A percentile compares a stretch with the other conserved stretches of the same genome.
Conservation (phyloP, 1,284 basidiomycete genomes). For the Sphaerobolus stellatus region DNA sequence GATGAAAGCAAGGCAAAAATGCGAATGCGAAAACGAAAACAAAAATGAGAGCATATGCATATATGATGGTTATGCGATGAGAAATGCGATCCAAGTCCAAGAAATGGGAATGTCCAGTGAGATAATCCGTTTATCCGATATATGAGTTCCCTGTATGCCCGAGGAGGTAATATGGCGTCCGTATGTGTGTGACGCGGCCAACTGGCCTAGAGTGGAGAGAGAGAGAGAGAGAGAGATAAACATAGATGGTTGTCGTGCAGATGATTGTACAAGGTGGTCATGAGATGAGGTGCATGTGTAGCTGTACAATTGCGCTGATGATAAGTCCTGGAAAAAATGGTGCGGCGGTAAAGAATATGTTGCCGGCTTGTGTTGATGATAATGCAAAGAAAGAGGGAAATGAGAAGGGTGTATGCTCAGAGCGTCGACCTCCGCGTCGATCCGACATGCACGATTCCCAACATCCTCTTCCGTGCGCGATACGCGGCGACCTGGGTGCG, state of each 20-base stretch:
- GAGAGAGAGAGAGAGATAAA: too few species aligned
- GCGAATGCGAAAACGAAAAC: background rate
- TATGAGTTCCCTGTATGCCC: background rate
- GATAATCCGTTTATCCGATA: too few species aligned
- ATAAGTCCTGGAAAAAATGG: too few species aligned
- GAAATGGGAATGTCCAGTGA: too few species aligned
- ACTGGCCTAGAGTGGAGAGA: too few species aligned
- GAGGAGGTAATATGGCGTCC: background rate
- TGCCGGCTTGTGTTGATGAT: too few species aligned
- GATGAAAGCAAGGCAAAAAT: background rate
- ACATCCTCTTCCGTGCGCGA: slow-evolving; percentile 5
- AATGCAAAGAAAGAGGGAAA: background rate
- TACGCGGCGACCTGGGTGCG: slow-evolving; percentile 13
- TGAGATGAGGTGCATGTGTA: too few species aligned
- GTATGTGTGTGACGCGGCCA: background rate
- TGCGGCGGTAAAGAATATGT: too few species aligned
- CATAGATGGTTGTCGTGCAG: too few species aligned
- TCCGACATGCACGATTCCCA: background rate
- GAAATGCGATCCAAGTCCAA: too few species aligned
- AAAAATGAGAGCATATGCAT: background rate
- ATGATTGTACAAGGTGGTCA: too few species aligned
- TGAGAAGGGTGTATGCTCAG: background rate
- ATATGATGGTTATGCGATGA: background rate
- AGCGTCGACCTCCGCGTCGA: background rate
- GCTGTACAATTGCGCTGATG: too few species aligned